Conservation (phyloP, 176 grass and related monocot species). For the maize (Zea mays) region Zm-B73-REFERENCE-NAM-5.0 NC_050099.1:72235001-72235500, state of each 20-base stretch:
- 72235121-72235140: not conserved
- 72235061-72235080: not conserved
- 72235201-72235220: not conserved
- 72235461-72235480: constrained; percentile 29
- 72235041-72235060: not conserved
- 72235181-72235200: not conserved
- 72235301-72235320: constrained; percentile 4
- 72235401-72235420: constrained; percentile 24
- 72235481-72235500: not conserved
- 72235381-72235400: not conserved
- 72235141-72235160: not conserved
- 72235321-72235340: constrained; percentile 9
- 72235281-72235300: constrained; percentile 1
- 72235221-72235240: constrained; percentile 14
- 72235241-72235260: constrained; percentile 8
- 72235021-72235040: not conserved
- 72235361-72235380: not conserved
- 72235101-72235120: not conserved
- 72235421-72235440: constrained; percentile 20
- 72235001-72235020: not conserved
- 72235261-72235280: not conserved
- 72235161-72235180: not conserved
- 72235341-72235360: not conserved
- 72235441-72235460: constrained; percentile 6
- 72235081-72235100: not conserved